phyloP scores from a whole-genome alignment of 495 filamentous ascomycete genomes.

The Lasiosphaeriaceae sp. region DNA sequence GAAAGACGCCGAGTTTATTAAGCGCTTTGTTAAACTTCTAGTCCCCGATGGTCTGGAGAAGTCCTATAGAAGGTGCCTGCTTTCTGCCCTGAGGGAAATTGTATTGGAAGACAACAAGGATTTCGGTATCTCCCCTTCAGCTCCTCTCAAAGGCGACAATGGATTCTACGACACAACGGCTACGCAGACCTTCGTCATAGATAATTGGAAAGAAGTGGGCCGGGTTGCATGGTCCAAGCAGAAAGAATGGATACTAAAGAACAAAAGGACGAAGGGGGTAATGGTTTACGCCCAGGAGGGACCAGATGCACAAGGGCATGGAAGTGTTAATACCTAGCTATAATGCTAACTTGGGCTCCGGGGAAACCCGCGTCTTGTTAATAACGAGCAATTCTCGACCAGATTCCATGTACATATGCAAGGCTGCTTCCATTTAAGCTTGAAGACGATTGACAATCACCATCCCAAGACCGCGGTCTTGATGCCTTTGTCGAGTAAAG shows the following conservation, averaged over 20 bases:
- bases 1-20: constrained; percentile 22
- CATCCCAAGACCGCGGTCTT: not conserved
- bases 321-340: too few relatives aligned
- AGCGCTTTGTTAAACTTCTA: constrained; percentile 30
- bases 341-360: too few relatives aligned
- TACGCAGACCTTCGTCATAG: constrained; percentile 31
- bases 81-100: constrained; percentile 34
- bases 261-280: not conserved
- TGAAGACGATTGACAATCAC: too few relatives aligned
- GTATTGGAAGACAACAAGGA: constrained; percentile 30
- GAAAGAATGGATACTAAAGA: constrained; percentile 21
- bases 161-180: constrained; percentile 36
- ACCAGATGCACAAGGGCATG: too few relatives aligned
- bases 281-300: too few relatives aligned
- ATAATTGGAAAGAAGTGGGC: constrained; percentile 32
- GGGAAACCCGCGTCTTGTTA: too few relatives aligned
- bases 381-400: too few relatives aligned
- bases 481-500: not conserved
- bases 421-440: too few relatives aligned
- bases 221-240: constrained; percentile 27
- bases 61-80: constrained; percentile 18
- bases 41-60: constrained; percentile 20
- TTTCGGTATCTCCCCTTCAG: constrained; percentile 22
- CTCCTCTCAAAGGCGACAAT: constrained; percentile 19
- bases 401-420: too few relatives aligned